Percentiles rank a stretch among this genome's conserved stretches.
phyloP scores from a whole-genome alignment of 78 protist genomes.

The Dictyostelium brefeldianum region DNA sequence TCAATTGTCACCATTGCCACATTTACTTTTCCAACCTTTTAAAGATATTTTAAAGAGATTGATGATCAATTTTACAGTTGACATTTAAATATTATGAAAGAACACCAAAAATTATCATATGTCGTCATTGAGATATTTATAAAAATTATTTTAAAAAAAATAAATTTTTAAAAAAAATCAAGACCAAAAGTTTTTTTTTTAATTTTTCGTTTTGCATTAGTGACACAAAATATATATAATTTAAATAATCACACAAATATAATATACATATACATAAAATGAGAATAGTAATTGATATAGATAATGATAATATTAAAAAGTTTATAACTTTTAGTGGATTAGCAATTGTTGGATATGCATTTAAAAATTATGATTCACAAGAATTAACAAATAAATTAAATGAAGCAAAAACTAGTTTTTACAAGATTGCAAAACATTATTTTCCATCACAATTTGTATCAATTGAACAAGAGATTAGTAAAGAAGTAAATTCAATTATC shows the following conservation, averaged over 20 bases:
- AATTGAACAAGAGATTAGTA: slow-evolving; percentile 28
- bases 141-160: too few species aligned
- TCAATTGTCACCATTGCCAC: too few species aligned
- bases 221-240: neutral
- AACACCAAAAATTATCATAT: too few species aligned
- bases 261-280: neutral
- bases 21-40: too few species aligned
- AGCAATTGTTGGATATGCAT: slow-evolving; percentile 1
- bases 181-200: too few species aligned
- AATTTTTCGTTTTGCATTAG: neutral
- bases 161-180: too few species aligned
- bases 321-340: neutral
- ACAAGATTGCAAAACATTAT: slow-evolving; percentile 2
- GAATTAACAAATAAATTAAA: neutral
- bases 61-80: too few species aligned
- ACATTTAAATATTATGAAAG: too few species aligned
- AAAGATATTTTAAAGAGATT: too few species aligned
- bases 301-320: neutral
- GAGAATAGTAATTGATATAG: neutral
- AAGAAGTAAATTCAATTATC: slow-evolving; percentile 20
- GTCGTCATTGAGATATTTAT: too few species aligned
- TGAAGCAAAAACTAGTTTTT: slow-evolving; percentile 12
- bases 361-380: neutral
- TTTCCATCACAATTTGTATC: slow-evolving; percentile 6
- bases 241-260: neutral